Evolutionary conservation across 768 basidiomycete genomes (phyloP), one percentile per base, ranked within the genome.

Genomic region (Rossbeevera mucosa): DNA sequence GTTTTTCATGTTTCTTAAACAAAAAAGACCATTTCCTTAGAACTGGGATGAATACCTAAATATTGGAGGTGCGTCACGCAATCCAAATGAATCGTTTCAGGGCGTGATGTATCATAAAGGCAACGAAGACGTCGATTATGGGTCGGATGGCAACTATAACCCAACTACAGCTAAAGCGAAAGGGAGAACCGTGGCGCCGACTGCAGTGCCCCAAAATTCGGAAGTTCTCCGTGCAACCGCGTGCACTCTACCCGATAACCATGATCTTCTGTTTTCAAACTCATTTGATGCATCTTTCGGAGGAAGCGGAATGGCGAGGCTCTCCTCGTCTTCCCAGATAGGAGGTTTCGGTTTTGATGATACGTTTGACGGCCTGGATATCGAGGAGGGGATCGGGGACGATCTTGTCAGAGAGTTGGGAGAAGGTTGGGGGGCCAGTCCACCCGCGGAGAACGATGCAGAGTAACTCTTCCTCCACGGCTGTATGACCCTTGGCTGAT

Each of bases 341-440:
- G 79, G 65, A 16, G 73, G 68, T 13, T 78, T 83, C 36, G 73
- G 63, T 18, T 76, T 81, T 30, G 75, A 79, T 28, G 82, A 83
- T 54, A 76, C 80, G 38, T 74, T 77, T 18, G 86, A 81, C 49
- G 82, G 74, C 20, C 60, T 83, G 21, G 86, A 81, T 54, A 62
- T 84, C 16, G 78, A 70, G n/a, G 78, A 74, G 7, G 82, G 77
- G 20, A 67, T 91, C 16, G 86, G 83, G 4, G 87, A 88, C 43
- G 89, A 91, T 59, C 71, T 91, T 24, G 86, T 85, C 7, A 76
- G 75, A 55, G 88, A 91, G 59, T 74, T 91, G 3, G 89, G 88
- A 26, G 81, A 82, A 59, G 82, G 76, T 21, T 90, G 88, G 87
- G 80, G 76, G 18, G 72, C 40, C 25, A 49, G 44, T 44, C 52